These are phyloP conservation scores for Geotrichum siamense DNA, from an alignment of 1,139 yeast species.

Conservation along the genomic window DNA sequence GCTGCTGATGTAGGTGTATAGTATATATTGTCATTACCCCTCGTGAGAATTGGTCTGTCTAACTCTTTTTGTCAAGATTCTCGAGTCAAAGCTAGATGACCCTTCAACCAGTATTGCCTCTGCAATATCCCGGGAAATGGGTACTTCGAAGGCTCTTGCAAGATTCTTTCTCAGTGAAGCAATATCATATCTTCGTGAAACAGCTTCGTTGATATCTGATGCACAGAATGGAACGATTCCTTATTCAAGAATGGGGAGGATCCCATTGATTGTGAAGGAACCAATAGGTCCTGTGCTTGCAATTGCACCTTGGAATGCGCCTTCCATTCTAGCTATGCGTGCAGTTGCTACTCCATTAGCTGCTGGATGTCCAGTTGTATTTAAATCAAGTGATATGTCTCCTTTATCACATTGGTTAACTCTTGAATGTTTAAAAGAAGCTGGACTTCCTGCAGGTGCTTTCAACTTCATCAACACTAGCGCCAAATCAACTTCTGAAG, in stretches of 20 bases:
- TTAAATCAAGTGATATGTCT: constrained; percentile 62
- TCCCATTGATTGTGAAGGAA: constrained; percentile 30
- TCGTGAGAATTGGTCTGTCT: too few relatives aligned
- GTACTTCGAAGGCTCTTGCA: constrained; percentile 9
- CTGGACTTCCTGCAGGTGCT: constrained; percentile 70
- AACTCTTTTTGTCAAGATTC: too few relatives aligned
- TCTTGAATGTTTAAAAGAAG: constrained; percentile 50
- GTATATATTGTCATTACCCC: too few relatives aligned
- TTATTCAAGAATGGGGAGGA: constrained; percentile 3
- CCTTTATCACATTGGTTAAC: constrained; percentile 54
- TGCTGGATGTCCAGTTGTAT: constrained; percentile 57
- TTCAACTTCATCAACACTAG: constrained; percentile 53
- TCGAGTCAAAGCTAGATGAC: too few relatives aligned
- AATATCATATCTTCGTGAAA: constrained; percentile 6
- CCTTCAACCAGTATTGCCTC: not conserved
- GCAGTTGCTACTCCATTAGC: constrained; percentile 40
- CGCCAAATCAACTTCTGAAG: constrained; percentile 47
- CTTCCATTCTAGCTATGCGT: constrained; percentile 35
- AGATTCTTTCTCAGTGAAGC: constrained; percentile 11
- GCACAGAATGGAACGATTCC: constrained; percentile 8
- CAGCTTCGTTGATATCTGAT: constrained; percentile 4
- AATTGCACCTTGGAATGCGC: constrained; percentile 48
- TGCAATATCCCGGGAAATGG: constrained; percentile 14
- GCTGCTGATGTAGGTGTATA: constrained; percentile 12
- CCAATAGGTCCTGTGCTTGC: constrained; percentile 46